These are phyloP conservation scores for Fraxinus ornus DNA, from an alignment of 305 asterid species.

Conservation along the genomic window DNA sequence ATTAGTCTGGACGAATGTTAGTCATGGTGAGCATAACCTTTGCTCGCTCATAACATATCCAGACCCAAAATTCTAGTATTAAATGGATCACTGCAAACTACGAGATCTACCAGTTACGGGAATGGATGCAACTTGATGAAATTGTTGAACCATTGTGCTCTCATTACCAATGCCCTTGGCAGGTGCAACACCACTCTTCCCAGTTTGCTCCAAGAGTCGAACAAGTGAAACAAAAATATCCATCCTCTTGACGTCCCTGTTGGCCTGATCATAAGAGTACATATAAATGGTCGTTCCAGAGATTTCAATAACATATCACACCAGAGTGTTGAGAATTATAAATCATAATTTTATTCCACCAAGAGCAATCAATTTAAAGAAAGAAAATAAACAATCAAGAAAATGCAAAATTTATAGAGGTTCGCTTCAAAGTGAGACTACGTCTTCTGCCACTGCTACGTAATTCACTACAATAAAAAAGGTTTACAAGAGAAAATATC, in stretches of 20 bases:
- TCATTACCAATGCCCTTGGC: conserved; percentile 32
- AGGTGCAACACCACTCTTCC: conserved; percentile 38
- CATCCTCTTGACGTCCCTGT: conserved; percentile 88
- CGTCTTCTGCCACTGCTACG: not conserved
- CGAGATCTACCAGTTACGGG: conserved; percentile 40
- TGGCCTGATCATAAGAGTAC: conserved; percentile 57
- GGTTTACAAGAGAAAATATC: not conserved
- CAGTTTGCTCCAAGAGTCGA: conserved; percentile 74
- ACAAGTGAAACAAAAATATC: conserved; percentile 84
- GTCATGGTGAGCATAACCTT: conserved; percentile 47
- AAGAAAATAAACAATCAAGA: not conserved
- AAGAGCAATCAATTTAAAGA: not conserved
- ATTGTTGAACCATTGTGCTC: conserved; percentile 33
- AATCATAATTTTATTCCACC: not conserved
- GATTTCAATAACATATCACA: not conserved
- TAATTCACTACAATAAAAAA: not conserved
- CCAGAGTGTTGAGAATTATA: not conserved
- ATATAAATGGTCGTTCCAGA: not conserved
- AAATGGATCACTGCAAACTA: conserved; percentile 26
- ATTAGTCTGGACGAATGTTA: conserved; percentile 37
- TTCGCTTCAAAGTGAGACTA: not conserved
- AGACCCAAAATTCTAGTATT: conserved; percentile 17
- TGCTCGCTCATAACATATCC: conserved; percentile 56
- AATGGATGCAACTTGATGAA: conserved; percentile 34
- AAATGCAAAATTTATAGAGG: not conserved